Conservation (phyloP, 176 grass and related monocot genomes). For the Raddia distichophylla region DNA sequence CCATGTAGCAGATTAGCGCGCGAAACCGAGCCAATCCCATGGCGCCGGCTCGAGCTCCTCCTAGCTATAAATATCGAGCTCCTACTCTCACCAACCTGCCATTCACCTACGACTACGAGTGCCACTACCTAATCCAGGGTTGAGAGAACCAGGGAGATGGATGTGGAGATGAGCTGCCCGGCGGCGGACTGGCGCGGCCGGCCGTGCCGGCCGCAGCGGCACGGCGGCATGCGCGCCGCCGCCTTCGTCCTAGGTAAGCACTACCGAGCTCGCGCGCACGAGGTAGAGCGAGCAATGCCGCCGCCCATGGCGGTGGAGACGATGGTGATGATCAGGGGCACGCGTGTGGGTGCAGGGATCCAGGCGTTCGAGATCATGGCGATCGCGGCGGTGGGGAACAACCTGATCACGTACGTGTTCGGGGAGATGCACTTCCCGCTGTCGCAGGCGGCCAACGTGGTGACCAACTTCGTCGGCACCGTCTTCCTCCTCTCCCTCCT, state of each 20-base stretch:
- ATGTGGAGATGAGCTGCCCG: slow-evolving; percentile 50
- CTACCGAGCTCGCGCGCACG: no score
- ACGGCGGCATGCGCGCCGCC: slow-evolving; percentile 90
- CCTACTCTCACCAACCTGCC: slow-evolving; percentile 7
- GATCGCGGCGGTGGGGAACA: slow-evolving; percentile 97
- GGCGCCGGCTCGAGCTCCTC: neutral
- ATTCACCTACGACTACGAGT: slow-evolving; percentile 26
- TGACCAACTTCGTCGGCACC: slow-evolving; percentile 94
- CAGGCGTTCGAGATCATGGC: slow-evolving; percentile 98
- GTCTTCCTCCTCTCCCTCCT: slow-evolving; percentile 86
- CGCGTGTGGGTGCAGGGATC: slow-evolving; percentile 47
- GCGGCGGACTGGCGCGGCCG: slow-evolving; percentile 75
- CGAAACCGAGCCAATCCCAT: neutral
- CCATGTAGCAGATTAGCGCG: neutral
- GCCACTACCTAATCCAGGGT: slow-evolving; percentile 17
- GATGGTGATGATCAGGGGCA: neutral
- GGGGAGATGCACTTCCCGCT: slow-evolving; percentile 95
- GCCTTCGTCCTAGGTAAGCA: slow-evolving; percentile 80
- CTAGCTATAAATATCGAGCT: slow-evolving; percentile 51
- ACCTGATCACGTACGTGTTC: slow-evolving; percentile 98
- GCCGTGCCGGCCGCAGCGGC: slow-evolving; percentile 58
- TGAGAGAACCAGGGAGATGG: slow-evolving; percentile 29
- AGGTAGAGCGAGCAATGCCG: neutral
- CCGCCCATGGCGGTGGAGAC: neutral
- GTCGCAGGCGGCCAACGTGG: slow-evolving; percentile 86